Conservation (phyloP, 2,329 filamentous ascomycete genomes). For the Pseudopithomyces chartarum region DNA sequence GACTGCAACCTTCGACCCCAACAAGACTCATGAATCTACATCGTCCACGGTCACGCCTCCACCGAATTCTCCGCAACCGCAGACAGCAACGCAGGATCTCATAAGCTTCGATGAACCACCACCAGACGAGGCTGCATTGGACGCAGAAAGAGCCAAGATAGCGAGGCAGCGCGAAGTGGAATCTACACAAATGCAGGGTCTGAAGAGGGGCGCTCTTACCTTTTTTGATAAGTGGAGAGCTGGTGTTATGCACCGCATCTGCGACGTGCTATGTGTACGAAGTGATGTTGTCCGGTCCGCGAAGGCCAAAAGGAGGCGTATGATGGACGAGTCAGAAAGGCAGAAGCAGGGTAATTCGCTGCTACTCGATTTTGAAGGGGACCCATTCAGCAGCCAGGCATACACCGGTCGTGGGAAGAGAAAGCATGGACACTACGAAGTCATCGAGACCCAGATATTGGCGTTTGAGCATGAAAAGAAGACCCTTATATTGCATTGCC, state of each 20-base stretch:
- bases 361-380: slow-evolving; percentile 33
- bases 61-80: slow-evolving; percentile 13
- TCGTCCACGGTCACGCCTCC: slow-evolving; percentile 10
- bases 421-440: slow-evolving; percentile 31
- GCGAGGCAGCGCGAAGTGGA: slow-evolving; percentile 55
- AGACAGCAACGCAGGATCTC: slow-evolving; percentile 23
- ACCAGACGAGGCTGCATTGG: slow-evolving; percentile 29
- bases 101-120: slow-evolving; percentile 35
- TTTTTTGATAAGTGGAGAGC: slow-evolving; percentile 83
- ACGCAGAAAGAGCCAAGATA: slow-evolving; percentile 20
- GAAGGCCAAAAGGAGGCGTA: slow-evolving; percentile 40
- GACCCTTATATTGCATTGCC: slow-evolving; percentile 70
- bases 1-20: slow-evolving; percentile 31
- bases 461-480: slow-evolving; percentile 54
- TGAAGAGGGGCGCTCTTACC: slow-evolving; percentile 70
- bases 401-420: slow-evolving; percentile 7
- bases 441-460: slow-evolving; percentile 43
- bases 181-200: slow-evolving; percentile 60
- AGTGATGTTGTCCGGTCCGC: slow-evolving; percentile 34
- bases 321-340: slow-evolving; percentile 21
- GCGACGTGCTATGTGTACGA: slow-evolving; percentile 60
- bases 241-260: slow-evolving; percentile 69
- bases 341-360: slow-evolving; percentile 28
- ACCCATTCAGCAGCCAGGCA: slow-evolving; percentile 24
- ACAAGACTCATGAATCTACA: slow-evolving; percentile 21